Percentiles rank a stretch among this genome's conserved stretches.
phyloP scores from a whole-genome alignment of 768 basidiomycete species.

The Lanmaoa rubissima region DNA sequence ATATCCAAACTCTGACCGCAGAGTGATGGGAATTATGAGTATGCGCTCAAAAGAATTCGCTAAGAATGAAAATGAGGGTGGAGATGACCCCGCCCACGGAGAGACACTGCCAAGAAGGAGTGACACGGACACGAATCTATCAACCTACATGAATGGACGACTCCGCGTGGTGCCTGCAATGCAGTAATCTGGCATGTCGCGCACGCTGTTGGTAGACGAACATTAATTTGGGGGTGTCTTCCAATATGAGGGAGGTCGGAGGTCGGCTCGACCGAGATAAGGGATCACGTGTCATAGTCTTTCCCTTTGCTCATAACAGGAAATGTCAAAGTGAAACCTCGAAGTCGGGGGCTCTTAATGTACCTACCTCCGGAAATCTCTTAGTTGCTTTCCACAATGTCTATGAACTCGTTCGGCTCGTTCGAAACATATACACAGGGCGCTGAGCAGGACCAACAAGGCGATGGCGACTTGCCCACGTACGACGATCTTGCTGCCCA shows the following conservation, averaged over 20 bases:
- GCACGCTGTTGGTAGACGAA: background rate
- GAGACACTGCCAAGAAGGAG: too few relatives aligned
- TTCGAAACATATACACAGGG: slow-evolving; percentile 27
- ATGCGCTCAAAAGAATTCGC: background rate
- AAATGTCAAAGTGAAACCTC: background rate
- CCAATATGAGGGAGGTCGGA: background rate
- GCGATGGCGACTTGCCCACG: slow-evolving; percentile 62
- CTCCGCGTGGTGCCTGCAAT: background rate
- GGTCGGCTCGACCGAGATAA: background rate
- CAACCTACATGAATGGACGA: too few relatives aligned
- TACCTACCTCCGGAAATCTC: background rate
- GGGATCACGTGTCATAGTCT: slow-evolving; percentile 10
- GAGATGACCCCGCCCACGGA: background rate
- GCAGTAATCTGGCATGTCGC: background rate
- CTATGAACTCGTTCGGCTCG: slow-evolving; percentile 20
- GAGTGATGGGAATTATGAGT: background rate
- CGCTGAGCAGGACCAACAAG: slow-evolving; percentile 43
- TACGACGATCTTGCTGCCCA: slow-evolving; percentile 79
- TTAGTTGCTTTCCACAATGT: slow-evolving; percentile 12
- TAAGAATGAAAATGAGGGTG: background rate
- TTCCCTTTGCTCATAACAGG: background rate
- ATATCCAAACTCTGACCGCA: background rate
- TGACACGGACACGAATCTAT: background rate
- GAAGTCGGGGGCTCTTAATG: background rate
- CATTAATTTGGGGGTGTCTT: background rate